Evolutionary conservation across 1,284 basidiomycete genomes (phyloP).

Genomic region (Veloboletus limbatus): DNA sequence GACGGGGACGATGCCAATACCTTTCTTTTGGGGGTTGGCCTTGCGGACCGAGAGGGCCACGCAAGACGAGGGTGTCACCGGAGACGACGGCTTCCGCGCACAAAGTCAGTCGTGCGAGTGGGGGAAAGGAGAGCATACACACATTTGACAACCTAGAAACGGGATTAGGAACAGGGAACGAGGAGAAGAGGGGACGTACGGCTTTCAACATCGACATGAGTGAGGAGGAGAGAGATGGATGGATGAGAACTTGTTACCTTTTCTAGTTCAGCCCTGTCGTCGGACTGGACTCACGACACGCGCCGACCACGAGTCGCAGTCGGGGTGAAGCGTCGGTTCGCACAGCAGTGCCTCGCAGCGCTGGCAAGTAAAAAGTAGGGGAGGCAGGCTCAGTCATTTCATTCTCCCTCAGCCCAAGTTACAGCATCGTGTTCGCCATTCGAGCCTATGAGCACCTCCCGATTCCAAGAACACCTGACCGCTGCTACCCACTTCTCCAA

Average conservation of each 20-base stretch:
- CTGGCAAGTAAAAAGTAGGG: conserved; percentile 14
- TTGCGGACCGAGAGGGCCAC: conserved; percentile 72
- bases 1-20: conserved; percentile 41
- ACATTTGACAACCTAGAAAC: conserved; percentile 69
- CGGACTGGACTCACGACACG: no score
- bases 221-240: background rate
- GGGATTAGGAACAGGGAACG: background rate
- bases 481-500: conserved; percentile 14
- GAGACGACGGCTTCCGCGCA: conserved; percentile 72
- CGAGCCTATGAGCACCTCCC: conserved; percentile 27
- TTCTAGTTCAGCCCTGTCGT: no score
- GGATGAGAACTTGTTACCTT: conserved; percentile 22
- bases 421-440: conserved; percentile 5
- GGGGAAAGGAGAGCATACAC: conserved; percentile 19
- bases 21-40: conserved; percentile 87
- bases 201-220: conserved; percentile 70
- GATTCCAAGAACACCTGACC: conserved; percentile 35
- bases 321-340: background rate
- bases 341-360: conserved; percentile 14
- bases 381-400: conserved; percentile 6
- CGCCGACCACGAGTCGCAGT: conserved; percentile 18
- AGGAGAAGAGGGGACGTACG: conserved; percentile 39
- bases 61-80: conserved; percentile 83
- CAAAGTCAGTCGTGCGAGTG: conserved; percentile 10
- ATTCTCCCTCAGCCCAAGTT: conserved; percentile 4